These are phyloP conservation scores for Starmerella kuoi DNA, from an alignment of 805 yeast genomes.

Conservation along the genomic window DNA sequence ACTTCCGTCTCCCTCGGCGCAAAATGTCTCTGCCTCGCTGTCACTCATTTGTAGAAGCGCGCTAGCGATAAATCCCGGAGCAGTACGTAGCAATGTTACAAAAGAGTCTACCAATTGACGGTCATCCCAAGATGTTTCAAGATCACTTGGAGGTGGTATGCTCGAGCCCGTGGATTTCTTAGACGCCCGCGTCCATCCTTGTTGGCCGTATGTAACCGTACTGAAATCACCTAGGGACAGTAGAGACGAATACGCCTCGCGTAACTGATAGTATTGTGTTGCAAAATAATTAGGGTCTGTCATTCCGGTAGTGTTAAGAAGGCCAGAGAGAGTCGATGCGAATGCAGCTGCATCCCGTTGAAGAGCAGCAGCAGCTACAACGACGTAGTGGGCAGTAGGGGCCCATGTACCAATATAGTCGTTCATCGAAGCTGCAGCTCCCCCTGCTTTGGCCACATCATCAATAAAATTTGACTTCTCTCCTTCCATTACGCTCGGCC, in stretches of 20 bases:
- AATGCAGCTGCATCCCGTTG: slow-evolving; percentile 18
- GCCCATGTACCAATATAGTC: slow-evolving; percentile 18
- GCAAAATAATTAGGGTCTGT: slow-evolving; percentile 18
- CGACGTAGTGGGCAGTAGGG: slow-evolving; percentile 14
- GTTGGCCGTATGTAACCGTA: slow-evolving; percentile 8
- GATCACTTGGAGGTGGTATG: background rate
- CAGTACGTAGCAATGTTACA: slow-evolving; percentile 26
- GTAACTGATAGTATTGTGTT: slow-evolving; percentile 18
- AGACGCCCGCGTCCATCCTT: slow-evolving; percentile 14
- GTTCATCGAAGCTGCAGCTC: slow-evolving; percentile 10
- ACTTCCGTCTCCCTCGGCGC: slow-evolving; percentile 20
- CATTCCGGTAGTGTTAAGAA: background rate
- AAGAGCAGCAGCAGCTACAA: slow-evolving; percentile 16
- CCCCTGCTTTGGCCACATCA: slow-evolving; percentile 8
- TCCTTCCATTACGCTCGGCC: background rate
- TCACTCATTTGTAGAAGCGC: slow-evolving; percentile 22
- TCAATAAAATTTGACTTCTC: slow-evolving; percentile 6
- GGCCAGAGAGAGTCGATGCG: slow-evolving; percentile 2
- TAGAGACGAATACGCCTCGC: slow-evolving; percentile 19
- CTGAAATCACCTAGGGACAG: slow-evolving; percentile 7
- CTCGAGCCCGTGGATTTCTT: slow-evolving; percentile 4
- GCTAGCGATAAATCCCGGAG: slow-evolving; percentile 29
- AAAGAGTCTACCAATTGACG: slow-evolving; percentile 27
- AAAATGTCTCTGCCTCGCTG: slow-evolving; percentile 19
- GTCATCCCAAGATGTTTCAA: slow-evolving; percentile 22